Percentiles rank a stretch among this genome's conserved stretches.
These are phyloP conservation scores for Podospora pseudopauciseta DNA, from an alignment of 495 filamentous ascomycete species.

Conservation along the genomic window DNA sequence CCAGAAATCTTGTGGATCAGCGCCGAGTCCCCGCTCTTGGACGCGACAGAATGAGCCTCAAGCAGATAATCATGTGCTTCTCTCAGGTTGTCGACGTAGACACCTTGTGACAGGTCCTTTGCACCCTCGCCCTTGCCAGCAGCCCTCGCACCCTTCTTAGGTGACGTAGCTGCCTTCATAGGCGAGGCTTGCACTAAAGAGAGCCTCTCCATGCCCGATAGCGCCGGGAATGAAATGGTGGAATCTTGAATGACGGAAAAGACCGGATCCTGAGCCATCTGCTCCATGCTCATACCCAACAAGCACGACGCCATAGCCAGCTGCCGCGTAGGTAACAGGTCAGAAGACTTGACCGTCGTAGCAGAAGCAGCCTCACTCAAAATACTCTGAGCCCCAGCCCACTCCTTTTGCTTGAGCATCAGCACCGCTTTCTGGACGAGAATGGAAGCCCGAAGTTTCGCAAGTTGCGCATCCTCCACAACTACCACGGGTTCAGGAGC, in stretches of 20 bases:
- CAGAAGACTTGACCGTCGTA: conserved; percentile 40
- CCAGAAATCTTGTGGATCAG: conserved; percentile 56
- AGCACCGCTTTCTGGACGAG: conserved; percentile 61
- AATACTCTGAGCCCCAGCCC: conserved; percentile 47
- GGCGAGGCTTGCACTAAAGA: conserved; percentile 20
- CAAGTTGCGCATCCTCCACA: conserved; percentile 50
- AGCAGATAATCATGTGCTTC: conserved; percentile 58
- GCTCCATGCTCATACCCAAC: conserved; percentile 57
- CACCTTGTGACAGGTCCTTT: conserved; percentile 32
- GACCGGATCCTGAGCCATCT: conserved; percentile 73
- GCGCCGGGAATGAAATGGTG: conserved; percentile 75
- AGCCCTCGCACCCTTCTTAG: conserved; percentile 23
- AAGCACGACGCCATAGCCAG: conserved; percentile 58
- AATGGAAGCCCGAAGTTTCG: conserved; percentile 58
- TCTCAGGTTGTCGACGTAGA: conserved; percentile 56
- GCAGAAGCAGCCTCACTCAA: conserved; percentile 37
- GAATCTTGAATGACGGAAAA: conserved; percentile 90
- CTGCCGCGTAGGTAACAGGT: conserved; percentile 43
- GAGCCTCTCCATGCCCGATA: conserved; percentile 35
- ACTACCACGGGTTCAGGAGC: conserved; percentile 18
- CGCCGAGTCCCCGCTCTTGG: conserved; percentile 41
- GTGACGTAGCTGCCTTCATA: conserved; percentile 25
- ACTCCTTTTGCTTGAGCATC: conserved; percentile 54
- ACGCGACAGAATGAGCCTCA: conserved; percentile 53
- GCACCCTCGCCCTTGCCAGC: conserved; percentile 20